These are phyloP conservation scores for Ramalina peruviana DNA, from an alignment of 495 filamentous ascomycete species.

Conservation along the genomic window DNA sequence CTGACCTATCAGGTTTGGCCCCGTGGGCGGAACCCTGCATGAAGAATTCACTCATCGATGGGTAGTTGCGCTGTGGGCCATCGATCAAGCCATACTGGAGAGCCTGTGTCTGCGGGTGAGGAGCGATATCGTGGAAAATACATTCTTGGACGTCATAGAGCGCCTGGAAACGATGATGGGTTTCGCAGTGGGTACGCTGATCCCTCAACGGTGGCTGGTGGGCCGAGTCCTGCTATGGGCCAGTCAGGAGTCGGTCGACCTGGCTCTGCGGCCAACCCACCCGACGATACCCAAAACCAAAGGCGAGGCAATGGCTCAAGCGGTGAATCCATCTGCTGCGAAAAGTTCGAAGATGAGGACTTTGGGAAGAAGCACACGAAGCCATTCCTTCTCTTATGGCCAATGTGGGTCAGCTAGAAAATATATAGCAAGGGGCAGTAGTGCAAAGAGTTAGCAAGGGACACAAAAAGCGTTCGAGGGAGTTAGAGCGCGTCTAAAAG, in stretches of 20 bases:
- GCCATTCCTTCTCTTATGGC: constrained; percentile 96
- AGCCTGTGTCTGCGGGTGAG: neutral
- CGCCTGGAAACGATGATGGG: constrained; percentile 44
- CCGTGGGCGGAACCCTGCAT: neutral
- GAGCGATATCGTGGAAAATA: neutral
- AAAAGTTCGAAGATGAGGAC: constrained; percentile 96
- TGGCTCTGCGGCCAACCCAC: constrained; percentile 65
- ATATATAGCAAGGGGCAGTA: no score
- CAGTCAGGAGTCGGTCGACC: constrained; percentile 58
- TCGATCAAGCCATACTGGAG: constrained; percentile 4
- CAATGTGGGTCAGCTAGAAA: constrained; percentile 56
- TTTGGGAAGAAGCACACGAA: constrained; percentile 87
- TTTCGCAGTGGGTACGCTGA: constrained; percentile 61
- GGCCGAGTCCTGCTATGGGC: constrained; percentile 72
- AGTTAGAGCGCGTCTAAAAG: no score
- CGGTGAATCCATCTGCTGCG: constrained; percentile 94
- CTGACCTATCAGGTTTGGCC: constrained; percentile 4
- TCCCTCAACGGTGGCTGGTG: constrained; percentile 50
- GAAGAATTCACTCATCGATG: neutral
- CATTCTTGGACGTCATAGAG: constrained; percentile 6
- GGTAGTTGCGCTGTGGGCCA: constrained; percentile 6
- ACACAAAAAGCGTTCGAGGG: no score
- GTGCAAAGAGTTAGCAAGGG: no score
- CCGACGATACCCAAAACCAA: constrained; percentile 6
- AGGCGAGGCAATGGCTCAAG: constrained; percentile 73